Conservation (phyloP, 495 filamentous ascomycete species). For the Jackrogersella multiformis region DNA sequence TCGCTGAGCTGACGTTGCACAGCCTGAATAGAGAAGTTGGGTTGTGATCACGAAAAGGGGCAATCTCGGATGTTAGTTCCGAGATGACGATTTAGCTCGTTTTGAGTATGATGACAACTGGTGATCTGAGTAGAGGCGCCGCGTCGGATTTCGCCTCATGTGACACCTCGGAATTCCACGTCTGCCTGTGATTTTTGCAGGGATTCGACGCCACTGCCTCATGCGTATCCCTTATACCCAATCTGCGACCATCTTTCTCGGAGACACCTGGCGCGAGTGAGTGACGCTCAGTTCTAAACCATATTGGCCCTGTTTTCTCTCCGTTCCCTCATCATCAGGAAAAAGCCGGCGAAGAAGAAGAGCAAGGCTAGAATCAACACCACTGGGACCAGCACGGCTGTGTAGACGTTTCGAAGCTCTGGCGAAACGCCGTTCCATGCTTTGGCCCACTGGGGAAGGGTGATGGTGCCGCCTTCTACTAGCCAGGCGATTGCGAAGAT, state of each 20-base stretch:
- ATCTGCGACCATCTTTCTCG: neutral
- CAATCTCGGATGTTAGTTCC: neutral
- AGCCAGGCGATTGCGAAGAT: conserved; percentile 43
- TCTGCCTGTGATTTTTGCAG: neutral
- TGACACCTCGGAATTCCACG: conserved; percentile 6
- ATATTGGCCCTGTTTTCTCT: conserved; percentile 3
- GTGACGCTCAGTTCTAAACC: neutral
- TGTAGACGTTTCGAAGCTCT: conserved; percentile 27
- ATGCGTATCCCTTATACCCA: neutral
- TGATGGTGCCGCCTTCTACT: conserved; percentile 29
- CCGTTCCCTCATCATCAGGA: conserved; percentile 27
- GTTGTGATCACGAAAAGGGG: neutral
- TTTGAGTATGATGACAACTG: neutral
- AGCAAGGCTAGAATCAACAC: conserved; percentile 20
- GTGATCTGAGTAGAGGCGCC: neutral
- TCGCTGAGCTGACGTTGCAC: neutral
- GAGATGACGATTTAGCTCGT: neutral
- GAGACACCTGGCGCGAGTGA: neutral
- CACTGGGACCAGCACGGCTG: conserved; percentile 32
- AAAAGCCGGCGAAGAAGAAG: conserved; percentile 24
- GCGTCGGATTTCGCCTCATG: neutral
- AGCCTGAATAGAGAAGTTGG: neutral
- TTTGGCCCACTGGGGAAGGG: conserved; percentile 42
- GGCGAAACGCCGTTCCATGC: conserved; percentile 37
- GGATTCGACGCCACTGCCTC: neutral